Evolutionary conservation across 2,329 filamentous ascomycete genomes (phyloP), one percentile per base, ranked within the genome.

Genomic region (Chlorencoelia australis): DNA sequence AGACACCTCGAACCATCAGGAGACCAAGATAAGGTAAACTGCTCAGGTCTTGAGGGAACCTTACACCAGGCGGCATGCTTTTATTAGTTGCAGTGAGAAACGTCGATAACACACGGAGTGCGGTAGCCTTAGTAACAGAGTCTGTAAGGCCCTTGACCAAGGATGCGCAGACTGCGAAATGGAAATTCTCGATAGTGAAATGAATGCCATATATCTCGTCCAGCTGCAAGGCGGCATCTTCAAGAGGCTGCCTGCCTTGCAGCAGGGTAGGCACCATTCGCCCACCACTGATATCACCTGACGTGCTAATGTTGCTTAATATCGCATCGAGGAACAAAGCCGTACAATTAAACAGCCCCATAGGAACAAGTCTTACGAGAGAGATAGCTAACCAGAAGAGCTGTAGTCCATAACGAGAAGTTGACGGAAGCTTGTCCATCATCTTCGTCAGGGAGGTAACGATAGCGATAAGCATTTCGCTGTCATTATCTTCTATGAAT

Each of bases 381-480:
- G 76, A 79, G 45, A 82, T 71, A 7, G 75, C 76, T 21, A 82
- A 62, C 78, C 78, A 82, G 53, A 82, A 82, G 5, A 82, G 62
- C 49, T 82, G 78, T 21, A 79, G 59, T 0, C 77, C 75, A 49
- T 82, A 82, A 20, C 78, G 69, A 18, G 78, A 82, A 7, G 75
- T 68, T 3, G 74, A 71, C 5, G 74, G 73, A 14, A 82, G 64
- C 50, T 82, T 81, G 11, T 71, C 65, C 67, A 82, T 79, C 76
- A 82, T 81, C 54, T 79, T 81, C 8, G 77, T 79, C 29, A 82
- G 56, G 3, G 75, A 72, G 2, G 73, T 78, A 15, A 81, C 68
- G 36, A 82, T 80, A 5, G 77, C 73, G 21, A 79, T 69, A 19
- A 82, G 65, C 75, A 82, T 79, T 48, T 82, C 78, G 44, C 67